Evolutionary conservation across 352 stramenopile genomes (phyloP), one percentile per base, ranked within the genome.

Genomic region (Globisporangium emineosum): DNA sequence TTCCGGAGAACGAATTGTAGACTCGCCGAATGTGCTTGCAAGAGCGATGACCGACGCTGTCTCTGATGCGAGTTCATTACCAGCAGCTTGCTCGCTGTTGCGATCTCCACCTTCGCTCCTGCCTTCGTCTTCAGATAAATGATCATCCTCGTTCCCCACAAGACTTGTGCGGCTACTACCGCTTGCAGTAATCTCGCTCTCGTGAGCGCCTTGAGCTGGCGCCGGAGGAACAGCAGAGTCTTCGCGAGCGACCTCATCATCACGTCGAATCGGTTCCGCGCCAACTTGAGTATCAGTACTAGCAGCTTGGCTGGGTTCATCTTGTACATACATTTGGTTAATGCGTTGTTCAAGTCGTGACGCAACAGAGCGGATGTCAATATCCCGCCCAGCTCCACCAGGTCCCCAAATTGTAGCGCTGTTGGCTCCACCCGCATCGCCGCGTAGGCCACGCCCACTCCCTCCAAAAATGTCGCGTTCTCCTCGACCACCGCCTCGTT

Each of bases 41-140:
- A 96, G 72, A n/a, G 86, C 88, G 59, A 86, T 74, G 27, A 96
- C 86, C 23, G 86, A 94, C 47, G 84, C 88, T 15, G 88, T 78
- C 40, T 94, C 86, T 3, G 74, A 79, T 25, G 68, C 63, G 5
- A 62, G 13, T 10, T 72, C 73, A 49, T 81, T 70, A 5, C 37
- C 72, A 29, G 55, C 64, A 10, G 47, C 65, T 51, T 70, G 62
- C 15, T 63, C 68, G 17, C 35, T 40, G 6, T 23, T 64, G 21
- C 2, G 59, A 19, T 37, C 17, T 54, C 56, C 33, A 42, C 37
- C 30, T 30, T 62, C 50, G 30, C 53, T n/a, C 51, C 65, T 59
- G 30, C 50, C 29, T 52, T 66, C 60, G 17, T 57, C 60, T 57
- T 67, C 37, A 25, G 55, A 45, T 15, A 29, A 42, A 7, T 59